Evolutionary conservation across 2,329 filamentous ascomycete species (phyloP).

Genomic region (Fusarium sterilihyphosum): DNA sequence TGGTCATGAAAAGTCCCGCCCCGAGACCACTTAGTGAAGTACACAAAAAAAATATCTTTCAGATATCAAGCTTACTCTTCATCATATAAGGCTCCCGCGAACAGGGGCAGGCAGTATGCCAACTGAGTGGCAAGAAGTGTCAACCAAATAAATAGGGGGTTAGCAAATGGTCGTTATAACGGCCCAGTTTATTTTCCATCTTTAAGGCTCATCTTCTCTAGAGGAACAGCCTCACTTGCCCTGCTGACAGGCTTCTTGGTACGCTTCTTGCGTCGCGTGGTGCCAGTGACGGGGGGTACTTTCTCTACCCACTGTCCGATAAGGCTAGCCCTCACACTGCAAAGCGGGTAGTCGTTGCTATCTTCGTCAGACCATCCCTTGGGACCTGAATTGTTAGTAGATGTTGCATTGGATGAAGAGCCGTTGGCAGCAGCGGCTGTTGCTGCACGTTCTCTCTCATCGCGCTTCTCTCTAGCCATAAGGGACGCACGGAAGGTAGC

Average conservation of each 20-base stretch:
- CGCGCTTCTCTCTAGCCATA: conserved; percentile 66
- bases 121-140: not conserved
- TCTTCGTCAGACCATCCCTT: conserved; percentile 73
- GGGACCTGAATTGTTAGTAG: conserved; percentile 16
- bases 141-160: not conserved
- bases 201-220: conserved; percentile 19
- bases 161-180: not conserved
- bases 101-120: not conserved
- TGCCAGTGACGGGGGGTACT: conserved; percentile 57
- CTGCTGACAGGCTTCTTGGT: conserved; percentile 37
- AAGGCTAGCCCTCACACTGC: conserved; percentile 74
- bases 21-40: not conserved
- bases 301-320: conserved; percentile 76
- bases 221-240: not conserved
- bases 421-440: not conserved
- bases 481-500: conserved; percentile 72
- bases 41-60: not conserved
- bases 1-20: not conserved
- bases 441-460: conserved; percentile 54
- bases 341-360: conserved; percentile 74
- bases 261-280: conserved; percentile 53
- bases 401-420: not conserved
- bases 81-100: not conserved
- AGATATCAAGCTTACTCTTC: not conserved
- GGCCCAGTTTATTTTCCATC: not conserved